Conservation (phyloP, 2,329 filamentous ascomycete species). For the Ophiostoma montium region DNA sequence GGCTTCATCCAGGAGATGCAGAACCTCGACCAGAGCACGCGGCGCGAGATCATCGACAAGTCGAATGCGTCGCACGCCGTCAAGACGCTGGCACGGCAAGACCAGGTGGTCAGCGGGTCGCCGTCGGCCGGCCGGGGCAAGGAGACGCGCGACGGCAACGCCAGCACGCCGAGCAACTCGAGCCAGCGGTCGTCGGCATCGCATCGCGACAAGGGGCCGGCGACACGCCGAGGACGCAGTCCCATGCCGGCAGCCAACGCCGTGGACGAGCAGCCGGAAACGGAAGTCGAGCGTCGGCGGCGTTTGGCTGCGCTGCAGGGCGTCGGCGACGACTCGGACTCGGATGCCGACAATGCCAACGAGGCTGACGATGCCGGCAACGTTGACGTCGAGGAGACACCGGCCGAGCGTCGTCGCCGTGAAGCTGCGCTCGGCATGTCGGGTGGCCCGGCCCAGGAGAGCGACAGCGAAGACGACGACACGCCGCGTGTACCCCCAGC, state of each 20-base stretch:
- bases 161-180: neutral
- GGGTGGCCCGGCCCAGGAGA: slow-evolving; percentile 20
- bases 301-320: slow-evolving; percentile 41
- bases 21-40: slow-evolving; percentile 53
- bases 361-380: slow-evolving; percentile 21
- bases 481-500: slow-evolving; percentile 36
- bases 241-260: no score
- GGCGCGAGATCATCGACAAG: slow-evolving; percentile 37
- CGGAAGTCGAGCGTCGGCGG: slow-evolving; percentile 53
- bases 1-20: slow-evolving; percentile 66
- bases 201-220: neutral
- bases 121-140: neutral
- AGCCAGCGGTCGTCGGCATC: slow-evolving; percentile 6
- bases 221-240: no score
- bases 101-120: slow-evolving; percentile 10
- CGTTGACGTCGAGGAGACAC: slow-evolving; percentile 41
- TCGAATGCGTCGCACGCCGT: slow-evolving; percentile 33
- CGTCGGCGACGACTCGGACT: slow-evolving; percentile 23
- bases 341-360: neutral
- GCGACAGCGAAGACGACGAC: slow-evolving; percentile 44
- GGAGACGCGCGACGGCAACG: neutral
- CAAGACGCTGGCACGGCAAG: slow-evolving; percentile 35
- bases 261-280: slow-evolving; percentile 35
- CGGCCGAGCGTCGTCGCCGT: slow-evolving; percentile 58
- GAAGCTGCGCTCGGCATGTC: slow-evolving; percentile 56